Evolutionary conservation across 2,329 filamentous ascomycete species (phyloP), one percentile per base, ranked within the genome.

Genomic region (Dactylellina leptospora): DNA sequence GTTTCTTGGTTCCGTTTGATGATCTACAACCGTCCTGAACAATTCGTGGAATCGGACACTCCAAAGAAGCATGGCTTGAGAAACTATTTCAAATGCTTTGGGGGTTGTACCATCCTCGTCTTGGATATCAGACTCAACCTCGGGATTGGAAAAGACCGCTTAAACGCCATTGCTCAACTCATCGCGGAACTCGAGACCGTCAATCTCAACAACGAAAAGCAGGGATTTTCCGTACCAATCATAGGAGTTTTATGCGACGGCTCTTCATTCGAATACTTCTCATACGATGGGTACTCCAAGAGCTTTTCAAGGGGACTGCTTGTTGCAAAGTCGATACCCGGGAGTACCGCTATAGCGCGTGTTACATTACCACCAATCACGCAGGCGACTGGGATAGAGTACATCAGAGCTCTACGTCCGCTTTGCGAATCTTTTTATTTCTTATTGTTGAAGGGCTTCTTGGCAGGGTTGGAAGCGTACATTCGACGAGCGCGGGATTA

Each of bases 81-180:
- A 23, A 72, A 72, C 20, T 72, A 72, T 16, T 72, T 72, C 59
- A 72, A 72, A 47, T 64, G 68, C 23, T 72, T 72, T 25, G 68
- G 68, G 13, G 68, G 68, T 6, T 72, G 68, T 22, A 72, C 68
- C n/a, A 72, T 72, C 28, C 68, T 72, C n/a, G 68, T 72, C 13
- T 16, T 64, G 1, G 68, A 72, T 27, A 64, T 72, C 38, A 42
- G 68, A 6, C 45, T 72, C 23, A 72, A 59, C 59, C 53, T 72
- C 4, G 68, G 68, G 13, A 64, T 72, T 20, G 68, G 68, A 22
- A 72, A 27, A 22, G 68, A 72, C 23, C 38, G 68, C 1, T 53
- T 72, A 5, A 72, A 47, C 20, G 62, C 56, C 28, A 72, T 72
- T 40, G 68, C 68, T 22, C 59, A 72, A 36, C 45, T 72, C 0